Percentiles rank a stretch among this genome's conserved stretches.
These are phyloP conservation scores for Hortiboletus campestris DNA, from an alignment of 768 basidiomycete species.

Conservation along the genomic window DNA sequence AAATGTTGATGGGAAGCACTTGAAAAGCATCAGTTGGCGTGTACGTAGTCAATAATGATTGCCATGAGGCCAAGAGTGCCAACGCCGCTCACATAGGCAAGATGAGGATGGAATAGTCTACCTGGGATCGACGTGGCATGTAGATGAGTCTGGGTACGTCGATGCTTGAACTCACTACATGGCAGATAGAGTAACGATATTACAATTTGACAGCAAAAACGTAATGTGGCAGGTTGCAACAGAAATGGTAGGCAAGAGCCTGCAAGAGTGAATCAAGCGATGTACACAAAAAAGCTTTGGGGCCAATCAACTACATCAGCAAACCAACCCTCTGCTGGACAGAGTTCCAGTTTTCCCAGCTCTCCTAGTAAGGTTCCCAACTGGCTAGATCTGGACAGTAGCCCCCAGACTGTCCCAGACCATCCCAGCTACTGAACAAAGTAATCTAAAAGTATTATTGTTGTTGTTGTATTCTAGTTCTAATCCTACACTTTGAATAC, in stretches of 20 bases:
- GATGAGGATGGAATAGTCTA: background rate
- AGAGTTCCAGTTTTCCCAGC: too few relatives aligned
- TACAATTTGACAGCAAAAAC: too few relatives aligned
- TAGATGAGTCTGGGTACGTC: background rate
- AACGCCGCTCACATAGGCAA: background rate
- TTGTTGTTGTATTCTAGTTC: too few relatives aligned
- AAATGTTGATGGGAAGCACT: background rate
- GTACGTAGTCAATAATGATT: background rate
- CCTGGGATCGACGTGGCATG: conserved; percentile 5
- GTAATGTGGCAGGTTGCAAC: too few relatives aligned
- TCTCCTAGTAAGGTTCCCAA: too few relatives aligned
- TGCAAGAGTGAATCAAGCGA: background rate
- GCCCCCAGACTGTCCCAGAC: too few relatives aligned
- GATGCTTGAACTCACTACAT: background rate
- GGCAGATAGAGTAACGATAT: background rate
- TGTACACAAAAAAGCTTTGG: background rate
- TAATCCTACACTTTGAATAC: too few relatives aligned
- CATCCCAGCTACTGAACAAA: too few relatives aligned
- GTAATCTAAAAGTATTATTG: too few relatives aligned
- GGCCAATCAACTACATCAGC: too few relatives aligned
- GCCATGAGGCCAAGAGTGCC: background rate
- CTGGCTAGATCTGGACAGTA: too few relatives aligned
- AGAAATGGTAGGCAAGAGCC: background rate
- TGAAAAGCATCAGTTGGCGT: background rate
- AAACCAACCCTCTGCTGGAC: too few relatives aligned